Evolutionary conservation across 495 filamentous ascomycete genomes (phyloP), one percentile per base, ranked within the genome.

Genomic region (Echria macrotheca): DNA sequence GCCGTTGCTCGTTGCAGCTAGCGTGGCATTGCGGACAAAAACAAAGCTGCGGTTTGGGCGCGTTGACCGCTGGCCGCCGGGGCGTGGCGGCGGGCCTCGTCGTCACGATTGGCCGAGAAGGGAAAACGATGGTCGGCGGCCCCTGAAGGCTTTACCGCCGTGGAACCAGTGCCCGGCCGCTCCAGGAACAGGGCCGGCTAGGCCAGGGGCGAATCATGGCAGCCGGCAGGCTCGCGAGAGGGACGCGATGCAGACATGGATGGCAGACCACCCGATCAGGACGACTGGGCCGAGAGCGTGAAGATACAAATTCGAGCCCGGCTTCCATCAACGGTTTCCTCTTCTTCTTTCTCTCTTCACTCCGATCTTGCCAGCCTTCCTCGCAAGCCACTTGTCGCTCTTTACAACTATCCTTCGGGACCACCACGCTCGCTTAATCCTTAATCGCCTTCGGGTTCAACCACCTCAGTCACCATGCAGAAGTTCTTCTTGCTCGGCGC

Each of bases 341-440:
- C n/a, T 40, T 37, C n/a, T 32, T 41, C 23, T 38, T 38, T 23
- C 24, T 10, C 48, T 40, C 45, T 31, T 49, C 19, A 37, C 44
- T 18, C 21, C 37, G 9, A n/a, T 33, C 19, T 41, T 45, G 36
- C 45, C 37, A 35, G 17, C 40, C 29, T 17, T 45, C 35, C 45
- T 26, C 31, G 14, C 29, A 28, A 52, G 48, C 25, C 23, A 14
- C 36, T 41, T 11, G 43, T 47, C 48, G 10, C 31, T 55, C 21
- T 43, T 31, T 33, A 18, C 25, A 14, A 29, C 17, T 33, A 42
- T 49, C 53, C 53, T 39, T 55, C 49, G 53, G 53, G 53, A 52
- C 49, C 26, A 44, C 21, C 8, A 44, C 53, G 12, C 14, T 56
- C 54, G 22, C 48, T 56, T 38, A 40, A 21, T 33, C 10, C 17